Percentiles rank a stretch among this genome's conserved stretches.
Evolutionary conservation across 148 eudicot genomes (phyloP).

Genomic region (Camellia sinensis): DNA sequence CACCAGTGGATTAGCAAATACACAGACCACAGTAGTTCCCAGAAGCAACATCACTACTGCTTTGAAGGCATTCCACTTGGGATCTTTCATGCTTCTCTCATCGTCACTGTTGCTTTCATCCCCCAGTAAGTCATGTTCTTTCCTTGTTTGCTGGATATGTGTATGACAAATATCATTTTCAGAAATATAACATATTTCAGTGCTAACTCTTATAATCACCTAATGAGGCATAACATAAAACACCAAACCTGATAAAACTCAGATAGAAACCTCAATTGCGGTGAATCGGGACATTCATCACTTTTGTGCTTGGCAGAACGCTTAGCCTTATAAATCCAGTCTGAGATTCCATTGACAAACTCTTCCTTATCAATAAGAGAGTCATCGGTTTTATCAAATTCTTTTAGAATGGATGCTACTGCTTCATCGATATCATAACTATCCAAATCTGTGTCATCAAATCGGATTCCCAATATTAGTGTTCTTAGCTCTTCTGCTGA

Average conservation of each 20-base stretch:
- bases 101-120: background rate
- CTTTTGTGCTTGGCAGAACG: slow-evolving; percentile 3
- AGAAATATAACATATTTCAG: background rate
- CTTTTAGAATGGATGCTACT: slow-evolving; percentile 49
- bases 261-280: background rate
- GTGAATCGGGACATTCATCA: background rate
- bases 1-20: slow-evolving; percentile 5
- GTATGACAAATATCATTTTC: too few relatives aligned
- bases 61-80: slow-evolving; percentile 6
- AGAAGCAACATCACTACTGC: background rate
- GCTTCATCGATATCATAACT: slow-evolving; percentile 36
- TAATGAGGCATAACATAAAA: too few relatives aligned
- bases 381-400: slow-evolving; percentile 54
- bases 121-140: slow-evolving; percentile 3
- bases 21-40: background rate
- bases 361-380: slow-evolving; percentile 37
- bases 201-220: background rate
- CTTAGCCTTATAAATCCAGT: slow-evolving; percentile 44
- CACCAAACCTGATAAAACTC: background rate
- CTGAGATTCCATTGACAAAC: slow-evolving; percentile 47
- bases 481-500: slow-evolving; percentile 58
- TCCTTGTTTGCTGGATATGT: slow-evolving; percentile 13
- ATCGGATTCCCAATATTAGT: slow-evolving; percentile 53
- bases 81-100: background rate
- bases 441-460: slow-evolving; percentile 46